Evolutionary conservation across 2,329 filamentous ascomycete species (phyloP).

Genomic region (Colletotrichum nymphaeae): DNA sequence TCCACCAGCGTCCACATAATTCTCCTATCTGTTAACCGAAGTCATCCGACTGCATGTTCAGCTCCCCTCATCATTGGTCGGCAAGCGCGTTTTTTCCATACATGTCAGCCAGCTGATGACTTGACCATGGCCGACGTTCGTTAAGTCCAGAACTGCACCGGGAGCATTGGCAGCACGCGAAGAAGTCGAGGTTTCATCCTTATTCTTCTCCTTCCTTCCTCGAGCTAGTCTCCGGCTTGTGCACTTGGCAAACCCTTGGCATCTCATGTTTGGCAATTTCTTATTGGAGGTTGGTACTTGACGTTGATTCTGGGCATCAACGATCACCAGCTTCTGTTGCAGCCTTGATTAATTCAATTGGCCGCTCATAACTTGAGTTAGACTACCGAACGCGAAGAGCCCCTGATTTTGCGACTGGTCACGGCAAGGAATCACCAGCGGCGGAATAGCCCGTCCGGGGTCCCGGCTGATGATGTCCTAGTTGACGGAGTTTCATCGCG

Average conservation of each 20-base stretch:
- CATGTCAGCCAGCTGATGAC: not conserved
- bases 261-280: not conserved
- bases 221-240: slow-evolving; percentile 28
- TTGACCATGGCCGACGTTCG: not conserved
- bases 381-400: slow-evolving; percentile 2
- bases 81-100: not conserved
- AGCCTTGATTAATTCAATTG: not conserved
- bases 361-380: not conserved
- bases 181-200: slow-evolving; percentile 1
- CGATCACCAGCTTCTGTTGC: not conserved
- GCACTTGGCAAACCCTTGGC: slow-evolving; percentile 20
- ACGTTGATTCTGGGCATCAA: not conserved
- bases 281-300: slow-evolving; percentile 5
- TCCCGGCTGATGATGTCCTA: not conserved
- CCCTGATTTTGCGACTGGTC: not conserved
- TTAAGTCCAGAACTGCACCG: too few species aligned
- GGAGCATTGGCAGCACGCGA: not conserved
- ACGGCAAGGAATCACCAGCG: not conserved
- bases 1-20: not conserved
- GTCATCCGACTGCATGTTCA: not conserved
- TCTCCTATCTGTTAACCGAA: slow-evolving; percentile 1
- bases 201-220: slow-evolving; percentile 30
- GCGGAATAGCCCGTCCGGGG: not conserved
- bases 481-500: not conserved
- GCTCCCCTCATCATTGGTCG: not conserved